Evolutionary conservation across 2,329 filamentous ascomycete species (phyloP), one percentile per base, ranked within the genome.

Genomic region (Cryphonectria radicalis): DNA sequence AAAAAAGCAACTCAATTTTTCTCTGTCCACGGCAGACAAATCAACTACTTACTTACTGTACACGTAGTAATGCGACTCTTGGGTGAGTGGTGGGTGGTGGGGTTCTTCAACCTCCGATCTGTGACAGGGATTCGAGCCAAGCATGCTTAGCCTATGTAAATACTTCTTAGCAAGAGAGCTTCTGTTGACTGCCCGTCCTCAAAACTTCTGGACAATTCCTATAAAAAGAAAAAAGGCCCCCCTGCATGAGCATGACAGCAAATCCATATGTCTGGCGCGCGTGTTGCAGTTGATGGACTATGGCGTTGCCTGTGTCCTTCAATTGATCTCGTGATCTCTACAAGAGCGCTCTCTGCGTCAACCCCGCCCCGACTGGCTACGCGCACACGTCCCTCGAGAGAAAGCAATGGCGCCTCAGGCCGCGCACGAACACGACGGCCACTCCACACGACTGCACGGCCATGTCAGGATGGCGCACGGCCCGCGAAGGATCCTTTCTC

Each of bases 251-350:
- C 57, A 40, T 28, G 19, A 37, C 43, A 42, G 42, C 60, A 43
- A 35, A 68, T 35, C 74, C 73, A 84, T 84, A 84, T 84, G 82
- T 76, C 78, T 57, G 76, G 78, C 70, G 75, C 79, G 65, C 81
- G 80, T 73, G 75, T 86, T 66, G 78, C 83, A 2, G 77, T 84
- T 50, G 89, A 92, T 78, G 88, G 89, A 72, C 83, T 92, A 63
- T 91, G 89, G 88, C 87, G 87, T 77, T 90, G 87, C 76, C 81
- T 92, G 22, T 91, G 88, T 76, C 89, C 89, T 17, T 85, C 84
- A 11, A 82, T 88, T 70, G 85, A 88, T 75, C 74, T 79, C 8
- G 70, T 75, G 5, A 76, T 79, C 2, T 76, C 85, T 17, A 78
- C 79, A 4, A 81, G 76, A 67, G 76, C 81, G 22, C 71, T 81